Percentiles rank a stretch among this genome's conserved stretches.
phyloP scores from a whole-genome alignment of 768 basidiomycete species.

The Tulasnella sp. region DNA sequence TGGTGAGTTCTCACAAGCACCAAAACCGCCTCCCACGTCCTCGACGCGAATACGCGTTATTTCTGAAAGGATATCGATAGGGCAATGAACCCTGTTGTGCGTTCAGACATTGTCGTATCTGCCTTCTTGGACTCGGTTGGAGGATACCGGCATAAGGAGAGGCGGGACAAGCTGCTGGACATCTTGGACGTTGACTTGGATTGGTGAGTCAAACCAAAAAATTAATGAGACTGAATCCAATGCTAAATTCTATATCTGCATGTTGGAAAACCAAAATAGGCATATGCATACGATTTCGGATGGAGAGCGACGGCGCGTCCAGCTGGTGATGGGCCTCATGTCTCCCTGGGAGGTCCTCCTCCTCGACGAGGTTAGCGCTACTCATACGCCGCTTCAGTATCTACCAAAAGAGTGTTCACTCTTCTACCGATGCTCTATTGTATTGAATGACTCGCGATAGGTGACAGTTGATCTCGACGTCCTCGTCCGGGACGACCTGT shows the following conservation, averaged over 20 bases:
- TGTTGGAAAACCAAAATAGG: slow-evolving; percentile 29
- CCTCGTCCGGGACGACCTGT: slow-evolving; percentile 82
- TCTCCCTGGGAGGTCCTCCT: slow-evolving; percentile 84
- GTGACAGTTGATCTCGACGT: slow-evolving; percentile 97
- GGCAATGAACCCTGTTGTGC: slow-evolving; percentile 96
- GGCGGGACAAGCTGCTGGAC: slow-evolving; percentile 75
- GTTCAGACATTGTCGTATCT: slow-evolving; percentile 85
- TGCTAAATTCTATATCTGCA: not conserved
- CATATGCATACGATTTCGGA: slow-evolving; percentile 94
- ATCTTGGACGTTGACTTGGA: slow-evolving; percentile 91
- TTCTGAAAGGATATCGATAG: slow-evolving; percentile 29
- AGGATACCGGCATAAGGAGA: slow-evolving; percentile 84
- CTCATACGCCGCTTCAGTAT: no score
- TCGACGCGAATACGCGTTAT: not conserved
- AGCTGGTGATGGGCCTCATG: slow-evolving; percentile 96
- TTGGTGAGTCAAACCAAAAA: slow-evolving; percentile 31
- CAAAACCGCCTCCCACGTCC: no score
- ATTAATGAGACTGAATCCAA: not conserved
- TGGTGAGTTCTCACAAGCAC: slow-evolving; percentile 53
- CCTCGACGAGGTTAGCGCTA: slow-evolving; percentile 66
- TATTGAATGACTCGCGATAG: slow-evolving; percentile 29
- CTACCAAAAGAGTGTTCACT: no score
- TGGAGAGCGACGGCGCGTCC: slow-evolving; percentile 86
- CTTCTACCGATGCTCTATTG: not conserved
- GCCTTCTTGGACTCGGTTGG: slow-evolving; percentile 95